Evolutionary conservation across 805 yeast genomes (phyloP).

Genomic region (Nakazawaea holstii): DNA sequence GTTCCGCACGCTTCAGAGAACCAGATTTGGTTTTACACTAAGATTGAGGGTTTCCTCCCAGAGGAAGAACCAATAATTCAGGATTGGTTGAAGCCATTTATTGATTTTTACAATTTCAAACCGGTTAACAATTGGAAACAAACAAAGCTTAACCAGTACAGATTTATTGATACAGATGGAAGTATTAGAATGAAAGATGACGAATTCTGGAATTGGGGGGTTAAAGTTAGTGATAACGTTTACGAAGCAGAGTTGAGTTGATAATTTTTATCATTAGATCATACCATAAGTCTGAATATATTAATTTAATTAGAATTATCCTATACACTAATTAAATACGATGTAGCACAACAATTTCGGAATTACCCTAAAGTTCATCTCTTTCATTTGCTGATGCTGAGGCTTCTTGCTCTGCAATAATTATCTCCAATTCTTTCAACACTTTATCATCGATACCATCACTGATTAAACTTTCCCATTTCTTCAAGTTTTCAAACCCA

Average conservation of each 20-base stretch:
- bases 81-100: constrained; percentile 20
- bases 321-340: background rate
- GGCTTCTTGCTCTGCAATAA: constrained; percentile 2
- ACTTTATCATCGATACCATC: constrained; percentile 20
- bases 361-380: background rate
- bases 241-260: constrained; percentile 14
- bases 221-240: constrained; percentile 26
- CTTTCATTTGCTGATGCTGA: background rate
- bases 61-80: constrained; percentile 15
- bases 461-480: constrained; percentile 48
- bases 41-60: constrained; percentile 21
- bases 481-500: constrained; percentile 63
- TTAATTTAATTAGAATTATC: background rate
- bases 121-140: constrained; percentile 26
- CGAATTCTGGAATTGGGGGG: constrained; percentile 31
- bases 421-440: constrained; percentile 1
- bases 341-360: background rate
- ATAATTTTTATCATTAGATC: background rate
- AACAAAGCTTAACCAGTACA: constrained; percentile 17
- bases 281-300: background rate
- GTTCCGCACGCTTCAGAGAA: constrained; percentile 14
- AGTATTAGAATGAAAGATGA: constrained; percentile 22
- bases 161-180: constrained; percentile 27
- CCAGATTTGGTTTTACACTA: constrained; percentile 26
- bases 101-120: constrained; percentile 23